A percentile compares a stretch with the other conserved stretches of the same genome.
Conservation (phyloP, 2,329 filamentous ascomycete genomes). For the Didymella pinodella region DNA sequence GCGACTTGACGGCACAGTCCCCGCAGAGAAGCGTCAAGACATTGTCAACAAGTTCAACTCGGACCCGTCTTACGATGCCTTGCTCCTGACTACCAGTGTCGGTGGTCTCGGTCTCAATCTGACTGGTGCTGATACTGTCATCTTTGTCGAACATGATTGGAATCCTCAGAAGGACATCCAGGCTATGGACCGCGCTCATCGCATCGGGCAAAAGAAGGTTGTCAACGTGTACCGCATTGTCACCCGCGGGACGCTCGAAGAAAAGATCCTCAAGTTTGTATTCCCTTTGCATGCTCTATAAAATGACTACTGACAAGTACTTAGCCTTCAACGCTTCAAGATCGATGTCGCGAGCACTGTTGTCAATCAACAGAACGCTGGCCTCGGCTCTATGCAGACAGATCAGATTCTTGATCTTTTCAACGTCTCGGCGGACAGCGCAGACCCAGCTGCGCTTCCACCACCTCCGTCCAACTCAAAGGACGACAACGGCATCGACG, state of each 20-base stretch:
- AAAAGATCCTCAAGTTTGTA: conserved; percentile 88
- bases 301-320: conserved; percentile 20
- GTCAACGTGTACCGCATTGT: conserved; percentile 98
- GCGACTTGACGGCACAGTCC: conserved; percentile 91
- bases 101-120: conserved; percentile 94
- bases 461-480: conserved; percentile 65
- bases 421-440: conserved; percentile 67
- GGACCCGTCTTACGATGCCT: conserved; percentile 93
- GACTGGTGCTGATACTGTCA: conserved; percentile 96
- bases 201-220: conserved; percentile 99
- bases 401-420: conserved; percentile 98
- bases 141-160: conserved; percentile 99
- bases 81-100: conserved; percentile 93
- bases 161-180: conserved; percentile 99
- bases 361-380: conserved; percentile 98
- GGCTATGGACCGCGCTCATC: conserved; percentile 97
- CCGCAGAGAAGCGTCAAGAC: conserved; percentile 91
- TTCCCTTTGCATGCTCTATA: not conserved
- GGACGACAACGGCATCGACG: conserved; percentile 74
- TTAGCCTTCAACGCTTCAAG: conserved; percentile 95
- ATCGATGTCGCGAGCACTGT: conserved; percentile 98
- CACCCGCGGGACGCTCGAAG: conserved; percentile 92
- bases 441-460: conserved; percentile 66
- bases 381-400: conserved; percentile 94
- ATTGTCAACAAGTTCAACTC: conserved; percentile 99